A percentile compares a stretch with the other conserved stretches of the same genome.
These are phyloP conservation scores for Udeniomyces megalosporus DNA, from an alignment of 768 basidiomycete genomes.

Conservation along the genomic window DNA sequence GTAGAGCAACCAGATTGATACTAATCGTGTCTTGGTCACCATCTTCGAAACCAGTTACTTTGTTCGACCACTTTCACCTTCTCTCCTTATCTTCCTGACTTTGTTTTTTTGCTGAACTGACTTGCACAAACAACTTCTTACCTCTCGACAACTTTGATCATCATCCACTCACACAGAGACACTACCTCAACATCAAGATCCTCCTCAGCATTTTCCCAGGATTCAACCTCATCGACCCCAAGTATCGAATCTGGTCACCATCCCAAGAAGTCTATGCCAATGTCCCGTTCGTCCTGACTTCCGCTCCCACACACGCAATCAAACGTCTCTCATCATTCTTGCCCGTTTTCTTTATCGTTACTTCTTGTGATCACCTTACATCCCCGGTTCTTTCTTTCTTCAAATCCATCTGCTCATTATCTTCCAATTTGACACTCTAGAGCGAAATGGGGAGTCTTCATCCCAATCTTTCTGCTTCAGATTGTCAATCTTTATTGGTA, in stretches of 20 bases:
- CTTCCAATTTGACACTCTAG: conserved; percentile 28
- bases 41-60: no score
- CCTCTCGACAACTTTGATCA: no score
- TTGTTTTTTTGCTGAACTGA: no score
- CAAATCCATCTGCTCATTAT: no score
- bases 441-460: conserved; percentile 34
- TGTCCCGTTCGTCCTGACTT: conserved; percentile 40
- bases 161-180: conserved; percentile 35
- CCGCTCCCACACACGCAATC: neutral
- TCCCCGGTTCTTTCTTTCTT: no score
- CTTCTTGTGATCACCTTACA: neutral
- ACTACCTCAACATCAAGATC: conserved; percentile 72
- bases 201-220: conserved; percentile 74
- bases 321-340: no score
- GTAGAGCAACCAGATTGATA: no score
- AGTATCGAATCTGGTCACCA: neutral
- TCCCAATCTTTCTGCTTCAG: conserved; percentile 57
- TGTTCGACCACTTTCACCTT: no score
- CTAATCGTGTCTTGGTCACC: no score
- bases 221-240: neutral
- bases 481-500: conserved; percentile 88
- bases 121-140: no score
- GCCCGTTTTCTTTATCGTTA: neutral
- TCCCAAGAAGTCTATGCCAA: conserved; percentile 36
- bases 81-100: no score